These are phyloP conservation scores for Phytophthora cryptogea DNA, from an alignment of 352 stramenopile species.

Conservation along the genomic window DNA sequence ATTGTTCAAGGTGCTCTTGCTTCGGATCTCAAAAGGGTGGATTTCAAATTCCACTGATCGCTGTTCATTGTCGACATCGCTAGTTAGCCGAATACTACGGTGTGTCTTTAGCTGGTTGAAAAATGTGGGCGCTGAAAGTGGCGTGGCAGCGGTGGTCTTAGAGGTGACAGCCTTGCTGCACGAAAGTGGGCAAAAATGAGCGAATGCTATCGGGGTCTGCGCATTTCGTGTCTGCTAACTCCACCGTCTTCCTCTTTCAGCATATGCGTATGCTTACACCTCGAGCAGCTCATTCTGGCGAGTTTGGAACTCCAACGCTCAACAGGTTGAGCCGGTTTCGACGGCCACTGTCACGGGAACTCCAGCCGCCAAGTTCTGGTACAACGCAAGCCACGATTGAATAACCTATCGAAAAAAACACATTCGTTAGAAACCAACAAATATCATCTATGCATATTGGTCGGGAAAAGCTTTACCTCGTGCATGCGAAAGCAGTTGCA, in stretches of 20 bases:
- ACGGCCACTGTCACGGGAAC: constrained; percentile 33
- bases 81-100: constrained; percentile 9
- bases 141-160: constrained; percentile 21
- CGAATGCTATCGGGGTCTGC: constrained; percentile 1
- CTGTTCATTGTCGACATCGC: constrained; percentile 20
- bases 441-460: neutral
- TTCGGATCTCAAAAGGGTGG: constrained; percentile 20
- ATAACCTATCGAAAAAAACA: constrained; percentile 33
- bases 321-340: constrained; percentile 15
- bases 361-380: constrained; percentile 43
- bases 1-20: constrained; percentile 14
- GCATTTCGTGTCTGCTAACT: constrained; percentile 4
- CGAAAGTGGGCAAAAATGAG: constrained; percentile 7
- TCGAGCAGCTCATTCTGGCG: constrained; percentile 6
- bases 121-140: constrained; percentile 11
- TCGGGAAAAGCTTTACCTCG: constrained; percentile 44
- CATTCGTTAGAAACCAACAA: constrained; percentile 6
- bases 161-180: constrained; percentile 28
- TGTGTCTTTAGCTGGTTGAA: constrained; percentile 12
- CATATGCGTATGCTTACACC: constrained; percentile 7
- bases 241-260: constrained; percentile 5
- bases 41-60: constrained; percentile 18
- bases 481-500: constrained; percentile 86
- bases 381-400: constrained; percentile 49
- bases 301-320: constrained; percentile 7